A percentile compares a stretch with the other conserved stretches of the same genome.
Evolutionary conservation across 768 basidiomycete species (phyloP).

Genomic region (Boletus rubescentipes): DNA sequence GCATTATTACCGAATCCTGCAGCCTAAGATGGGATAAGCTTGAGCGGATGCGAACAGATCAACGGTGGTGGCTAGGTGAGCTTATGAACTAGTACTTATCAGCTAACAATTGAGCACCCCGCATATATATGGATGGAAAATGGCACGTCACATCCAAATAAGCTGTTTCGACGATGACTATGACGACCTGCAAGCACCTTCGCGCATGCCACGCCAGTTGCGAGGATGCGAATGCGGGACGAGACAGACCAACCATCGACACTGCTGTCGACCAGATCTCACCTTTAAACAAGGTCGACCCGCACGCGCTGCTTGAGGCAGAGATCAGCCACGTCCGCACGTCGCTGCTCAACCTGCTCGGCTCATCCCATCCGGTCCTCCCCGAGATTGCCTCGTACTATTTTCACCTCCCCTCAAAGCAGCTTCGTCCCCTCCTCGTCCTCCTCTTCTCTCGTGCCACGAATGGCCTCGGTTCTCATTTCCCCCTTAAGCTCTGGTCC

Average conservation of each 20-base stretch:
- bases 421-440: constrained; percentile 86
- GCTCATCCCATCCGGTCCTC: constrained; percentile 85
- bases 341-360: constrained; percentile 74
- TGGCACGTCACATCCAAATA: not conserved
- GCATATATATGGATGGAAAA: too few species aligned
- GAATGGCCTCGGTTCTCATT: constrained; percentile 78
- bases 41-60: too few species aligned
- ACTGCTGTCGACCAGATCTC: too few species aligned
- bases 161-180: constrained; percentile 16
- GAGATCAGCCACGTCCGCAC: constrained; percentile 73
- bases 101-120: too few species aligned
- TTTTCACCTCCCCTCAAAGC: constrained; percentile 86
- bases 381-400: constrained; percentile 90
- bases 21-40: too few species aligned
- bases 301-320: constrained; percentile 65
- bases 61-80: too few species aligned
- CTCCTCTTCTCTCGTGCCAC: constrained; percentile 90
- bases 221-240: too few species aligned
- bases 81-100: too few species aligned
- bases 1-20: too few species aligned
- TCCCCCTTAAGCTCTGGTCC: constrained; percentile 58
- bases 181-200: constrained; percentile 40
- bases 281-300: constrained; percentile 44
- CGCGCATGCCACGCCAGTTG: too few species aligned
- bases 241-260: too few species aligned